These are phyloP conservation scores for Coniochaeta sp. DNA, from an alignment of 2,329 filamentous ascomycete genomes.

Conservation along the genomic window DNA sequence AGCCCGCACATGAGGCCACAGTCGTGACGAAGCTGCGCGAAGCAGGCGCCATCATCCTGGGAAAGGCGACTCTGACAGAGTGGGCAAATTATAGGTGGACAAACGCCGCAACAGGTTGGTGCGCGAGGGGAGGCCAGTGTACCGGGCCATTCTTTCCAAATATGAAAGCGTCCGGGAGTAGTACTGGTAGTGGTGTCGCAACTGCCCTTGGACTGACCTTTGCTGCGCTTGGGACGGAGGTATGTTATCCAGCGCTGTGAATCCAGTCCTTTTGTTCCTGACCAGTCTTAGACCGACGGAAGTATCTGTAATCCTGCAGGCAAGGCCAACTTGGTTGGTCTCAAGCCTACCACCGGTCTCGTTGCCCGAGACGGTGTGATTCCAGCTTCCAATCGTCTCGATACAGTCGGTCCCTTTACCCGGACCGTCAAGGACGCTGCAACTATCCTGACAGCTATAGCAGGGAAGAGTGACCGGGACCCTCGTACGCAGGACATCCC, in stretches of 20 bases:
- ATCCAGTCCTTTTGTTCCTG: not conserved
- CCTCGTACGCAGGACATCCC: slow-evolving; percentile 59
- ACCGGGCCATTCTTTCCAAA: not conserved
- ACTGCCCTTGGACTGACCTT: not conserved
- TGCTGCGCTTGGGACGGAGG: not conserved
- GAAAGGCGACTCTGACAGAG: slow-evolving; percentile 55
- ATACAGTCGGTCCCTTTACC: slow-evolving; percentile 59
- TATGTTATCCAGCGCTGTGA: not conserved
- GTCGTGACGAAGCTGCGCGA: slow-evolving; percentile 49
- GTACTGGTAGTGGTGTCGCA: not conserved
- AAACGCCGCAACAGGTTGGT: slow-evolving; percentile 36
- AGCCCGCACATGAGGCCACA: slow-evolving; percentile 45
- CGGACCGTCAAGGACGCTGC: slow-evolving; percentile 60
- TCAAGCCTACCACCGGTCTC: slow-evolving; percentile 61
- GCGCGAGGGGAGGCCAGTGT: not conserved
- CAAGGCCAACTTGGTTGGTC: slow-evolving; percentile 50
- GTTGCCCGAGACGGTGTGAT: slow-evolving; percentile 57
- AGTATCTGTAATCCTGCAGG: not conserved
- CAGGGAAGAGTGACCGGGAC: slow-evolving; percentile 50
- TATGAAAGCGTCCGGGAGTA: not conserved
- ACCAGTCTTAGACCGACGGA: not conserved
- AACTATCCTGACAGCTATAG: slow-evolving; percentile 54
- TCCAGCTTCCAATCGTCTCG: slow-evolving; percentile 56
- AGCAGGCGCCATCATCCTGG: slow-evolving; percentile 61
- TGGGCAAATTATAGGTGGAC: slow-evolving; percentile 54